Evolutionary conservation across 148 eudicot species (phyloP).

Genomic region (Chenopodium suecicum): DNA sequence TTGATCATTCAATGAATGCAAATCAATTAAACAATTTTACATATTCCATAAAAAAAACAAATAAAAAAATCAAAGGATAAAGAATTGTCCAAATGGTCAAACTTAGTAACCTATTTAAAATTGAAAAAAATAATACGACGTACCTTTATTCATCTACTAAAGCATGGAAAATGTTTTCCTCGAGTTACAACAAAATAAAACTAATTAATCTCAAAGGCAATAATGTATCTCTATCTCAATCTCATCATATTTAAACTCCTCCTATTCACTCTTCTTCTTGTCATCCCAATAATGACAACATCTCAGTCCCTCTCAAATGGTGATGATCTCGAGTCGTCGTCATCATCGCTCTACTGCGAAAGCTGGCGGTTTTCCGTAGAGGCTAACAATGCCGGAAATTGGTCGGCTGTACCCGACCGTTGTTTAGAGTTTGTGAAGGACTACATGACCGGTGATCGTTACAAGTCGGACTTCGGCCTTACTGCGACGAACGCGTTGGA

Average conservation of each 20-base stretch:
- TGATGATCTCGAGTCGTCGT: conserved; percentile 14
- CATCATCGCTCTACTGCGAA: conserved; percentile 41
- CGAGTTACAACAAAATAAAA: no score
- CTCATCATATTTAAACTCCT: conserved; percentile 7
- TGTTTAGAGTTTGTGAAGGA: conserved; percentile 48
- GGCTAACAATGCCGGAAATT: conserved; percentile 55
- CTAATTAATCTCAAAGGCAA: no score
- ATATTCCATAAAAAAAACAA: no score
- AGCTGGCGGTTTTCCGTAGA: conserved; percentile 81
- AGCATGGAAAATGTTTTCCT: no score
- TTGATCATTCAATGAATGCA: no score
- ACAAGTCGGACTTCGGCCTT: conserved; percentile 48
- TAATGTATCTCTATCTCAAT: conserved; percentile 14
- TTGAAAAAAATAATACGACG: no score
- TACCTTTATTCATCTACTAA: not conserved
- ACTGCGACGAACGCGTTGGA: conserved; percentile 44
- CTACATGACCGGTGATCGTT: conserved; percentile 53
- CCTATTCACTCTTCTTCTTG: conserved; percentile 16
- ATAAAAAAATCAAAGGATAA: not conserved
- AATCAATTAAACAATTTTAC: no score
- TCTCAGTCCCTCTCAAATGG: conserved; percentile 11
- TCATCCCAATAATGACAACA: conserved; percentile 8
- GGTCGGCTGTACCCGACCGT: conserved; percentile 48
- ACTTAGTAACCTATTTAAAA: not conserved
- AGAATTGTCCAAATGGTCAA: not conserved